Evolutionary conservation across 176 grass and related monocot species (phyloP), one percentile per base, ranked within the genome.

Genomic region (Aegilops sharonensis): DNA sequence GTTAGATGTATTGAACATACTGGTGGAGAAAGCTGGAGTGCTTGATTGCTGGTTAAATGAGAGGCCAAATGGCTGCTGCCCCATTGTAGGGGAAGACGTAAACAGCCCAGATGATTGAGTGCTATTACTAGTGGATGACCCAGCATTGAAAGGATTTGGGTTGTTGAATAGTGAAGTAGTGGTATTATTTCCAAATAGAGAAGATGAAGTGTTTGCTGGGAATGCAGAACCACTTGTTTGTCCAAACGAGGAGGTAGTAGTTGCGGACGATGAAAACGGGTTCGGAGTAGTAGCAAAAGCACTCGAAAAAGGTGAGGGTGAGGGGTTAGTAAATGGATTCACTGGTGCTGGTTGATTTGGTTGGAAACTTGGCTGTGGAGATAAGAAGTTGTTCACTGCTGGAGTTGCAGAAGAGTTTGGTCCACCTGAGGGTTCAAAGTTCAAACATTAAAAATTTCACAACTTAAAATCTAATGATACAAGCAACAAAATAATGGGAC

Each of bases 41-140:
- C 56, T 85, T 73, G 78, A 77, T 18, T 56, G 74, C 27, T 54
- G 65, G 85, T 70, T 78, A 89, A 94, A 82, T 73, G 89, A 81
- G 72, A 91, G 88, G 56, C 76, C 81, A 68, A 91, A 91, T 21
- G 88, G 65, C 27, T 70, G 84, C 77, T 85, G 89, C 36, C 24
- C 47, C 79, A 89, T 92, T 27, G 91, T 40, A 54, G 89, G 73
- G 39, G 91, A 79, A 20, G 95, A 77, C 45, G 79, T 76, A 86
- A 95, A 92, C 35, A 92, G 59, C 64, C 93, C 93, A 39, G 86
- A 88, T 77, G 95, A 75, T 87, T 92, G 96, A 88, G 93, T 92
- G 74, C 70, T 89, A 32, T 81, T 88, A 21, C 47, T 64, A 32
- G 88, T 87, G 23, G 75, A 78, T 56, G 81, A 32, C 63, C 80